Evolutionary conservation across 2,329 filamentous ascomycete genomes (phyloP), one percentile per base, ranked within the genome.

Genomic region (Xylariomycetidae sp.): DNA sequence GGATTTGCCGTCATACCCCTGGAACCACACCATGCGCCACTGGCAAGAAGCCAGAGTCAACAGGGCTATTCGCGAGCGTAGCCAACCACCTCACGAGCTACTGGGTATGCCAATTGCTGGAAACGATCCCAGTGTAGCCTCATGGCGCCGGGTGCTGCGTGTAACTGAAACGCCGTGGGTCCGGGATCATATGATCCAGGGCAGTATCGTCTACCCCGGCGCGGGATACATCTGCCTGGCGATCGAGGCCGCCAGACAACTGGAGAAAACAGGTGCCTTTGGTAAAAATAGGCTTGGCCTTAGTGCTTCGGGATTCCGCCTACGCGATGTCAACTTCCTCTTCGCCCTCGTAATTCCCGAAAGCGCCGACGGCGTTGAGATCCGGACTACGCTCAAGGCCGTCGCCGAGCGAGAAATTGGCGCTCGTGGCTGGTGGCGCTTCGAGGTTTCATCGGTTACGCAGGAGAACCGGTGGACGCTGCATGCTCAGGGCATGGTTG

Each of bases 151-250:
- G 8, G 14, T 37, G 11, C 8, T 49, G 11, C 31, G 37, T 4
- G 4, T 27, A 11, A 11, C 32, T 13, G 36, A 49, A 6, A 13
- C 27, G 3, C 40, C 44, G 1, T 49, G 46, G 46, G 10, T 49
- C 12, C 26, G 29, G 3, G 42, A 48, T 13, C 46, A 49, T 18
- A 29, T 32, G 7, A 22, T 49, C 0, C 33, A 44, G 3, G 17
- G 13, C 6, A 30, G 16, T 3, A 34, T 44, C 3, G 26, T 49
- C 1, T 44, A 38, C 7, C 46, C 46, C 2, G 42, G 34, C 9
- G 34, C 42, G 3, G 46, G 40, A 3, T 43, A 38, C 14, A 38
- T 49, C 3, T 33, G 31, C 16, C 26, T 47, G 34, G 44, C 46
- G 0, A 34, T 48, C 13, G 46, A 49, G 32, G 44, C 44, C 5